Percentiles rank a stretch among this genome's conserved stretches.
Conservation (phyloP, 2,329 filamentous ascomycete genomes). For the Nannizzia gypsea region DNA sequence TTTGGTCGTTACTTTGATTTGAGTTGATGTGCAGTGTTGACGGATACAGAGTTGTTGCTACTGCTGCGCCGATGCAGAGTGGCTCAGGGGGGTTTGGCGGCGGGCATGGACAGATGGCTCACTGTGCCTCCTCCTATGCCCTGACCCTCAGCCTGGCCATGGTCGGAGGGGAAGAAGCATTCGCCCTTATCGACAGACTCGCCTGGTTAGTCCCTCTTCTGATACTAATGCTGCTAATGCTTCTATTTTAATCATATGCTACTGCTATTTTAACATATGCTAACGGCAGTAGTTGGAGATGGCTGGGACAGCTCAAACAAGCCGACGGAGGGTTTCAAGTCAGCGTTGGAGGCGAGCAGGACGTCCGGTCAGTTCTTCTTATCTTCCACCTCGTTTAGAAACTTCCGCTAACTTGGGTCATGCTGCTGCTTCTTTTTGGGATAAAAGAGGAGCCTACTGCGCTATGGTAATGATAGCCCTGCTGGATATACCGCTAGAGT, state of each 20-base stretch:
- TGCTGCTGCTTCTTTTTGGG: too few species aligned
- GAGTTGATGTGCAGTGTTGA: background rate
- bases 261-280: too few species aligned
- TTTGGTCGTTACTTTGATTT: background rate
- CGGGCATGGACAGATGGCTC: conserved; percentile 79
- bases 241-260: too few species aligned
- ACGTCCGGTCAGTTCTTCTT: conserved; percentile 58
- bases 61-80: conserved; percentile 73
- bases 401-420: too few species aligned
- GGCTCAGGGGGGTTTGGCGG: conserved; percentile 76
- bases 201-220: conserved; percentile 44
- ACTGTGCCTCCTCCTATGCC: conserved; percentile 83
- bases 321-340: conserved; percentile 81
- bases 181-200: conserved; percentile 65
- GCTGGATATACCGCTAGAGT: conserved; percentile 66
- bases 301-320: conserved; percentile 78
- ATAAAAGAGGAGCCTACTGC: conserved; percentile 77
- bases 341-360: conserved; percentile 75
- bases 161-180: conserved; percentile 62
- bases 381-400: background rate
- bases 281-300: conserved; percentile 54
- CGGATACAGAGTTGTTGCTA: conserved; percentile 49
- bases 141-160: conserved; percentile 65
- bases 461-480: conserved; percentile 74
- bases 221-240: too few species aligned